Evolutionary conservation across 768 basidiomycete species (phyloP), one percentile per base, ranked within the genome.

Genomic region (Amylocystis lapponica): DNA sequence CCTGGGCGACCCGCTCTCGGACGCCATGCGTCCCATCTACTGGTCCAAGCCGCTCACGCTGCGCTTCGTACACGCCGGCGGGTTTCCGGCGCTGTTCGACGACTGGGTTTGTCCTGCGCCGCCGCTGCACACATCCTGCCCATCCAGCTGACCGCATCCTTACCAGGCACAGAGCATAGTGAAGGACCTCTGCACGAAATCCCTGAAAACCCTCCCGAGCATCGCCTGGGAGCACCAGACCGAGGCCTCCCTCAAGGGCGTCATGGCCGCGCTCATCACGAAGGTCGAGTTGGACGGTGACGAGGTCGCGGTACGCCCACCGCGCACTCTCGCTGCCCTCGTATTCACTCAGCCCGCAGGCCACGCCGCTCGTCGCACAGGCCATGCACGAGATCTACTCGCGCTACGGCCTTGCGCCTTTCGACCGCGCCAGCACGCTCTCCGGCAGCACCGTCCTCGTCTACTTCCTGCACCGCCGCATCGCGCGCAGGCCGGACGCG

Each of bases 1-100:
- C 2, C 44, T 58, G 8, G 61, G 61, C 2, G 61, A 61, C 34
- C 36, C 56, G 2, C 27, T 62, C 29, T 55, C 61, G 7, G 56
- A 61, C 27, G 47, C 58, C 1, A 59, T 60, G 57, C 49, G 58
- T 5, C 55, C 58, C 2, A 36, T 63, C 36, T 61, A 61, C 36
- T 49, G 52, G 52, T 49, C 47, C 0, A 34, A 50, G 3, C 29
- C 45, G 4, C 45, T 63, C 4, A 37, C 22, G 20, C 45, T 54
- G 27, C 41, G 41, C 20, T 60, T 60, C 31, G 42, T 46, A 3
- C 60, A 58, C 11, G 57, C 55, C 2, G 60, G 61, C 12, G 60
- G 60, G 1, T 40, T 61, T 21, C 49, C 48, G 7, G 54, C 58
- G 2, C 35, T 63, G 29, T 51, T 61, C 27, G 54, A 55, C 2